phyloP scores from a whole-genome alignment of 2,329 filamentous ascomycete genomes.

The Colletotrichum lupini region DNA sequence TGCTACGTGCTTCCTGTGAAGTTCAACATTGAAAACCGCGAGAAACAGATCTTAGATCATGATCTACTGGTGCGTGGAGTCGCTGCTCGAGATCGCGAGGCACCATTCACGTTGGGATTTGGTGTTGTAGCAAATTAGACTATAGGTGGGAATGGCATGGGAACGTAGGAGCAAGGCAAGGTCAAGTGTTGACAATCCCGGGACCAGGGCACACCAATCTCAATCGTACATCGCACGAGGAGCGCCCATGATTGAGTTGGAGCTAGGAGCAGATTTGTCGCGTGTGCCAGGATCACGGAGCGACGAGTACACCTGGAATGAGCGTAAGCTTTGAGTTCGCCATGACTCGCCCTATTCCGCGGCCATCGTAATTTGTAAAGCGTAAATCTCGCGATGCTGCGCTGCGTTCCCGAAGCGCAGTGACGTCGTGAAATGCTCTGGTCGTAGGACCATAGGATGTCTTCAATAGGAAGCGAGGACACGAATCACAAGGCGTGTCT shows the following conservation, averaged over 20 bases:
- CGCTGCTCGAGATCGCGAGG: not conserved
- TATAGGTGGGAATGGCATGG: too few relatives aligned
- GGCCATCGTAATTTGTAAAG: not conserved
- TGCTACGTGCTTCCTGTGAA: not conserved
- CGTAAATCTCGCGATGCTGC: not conserved
- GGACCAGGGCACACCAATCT: not conserved
- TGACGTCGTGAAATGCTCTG: not conserved
- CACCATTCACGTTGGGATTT: too few relatives aligned
- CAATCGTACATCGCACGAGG: not conserved
- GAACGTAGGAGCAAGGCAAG: not conserved
- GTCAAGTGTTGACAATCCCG: not conserved
- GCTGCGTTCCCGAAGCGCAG: not conserved
- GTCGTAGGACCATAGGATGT: not conserved
- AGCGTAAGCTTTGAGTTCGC: not conserved
- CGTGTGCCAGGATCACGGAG: not conserved
- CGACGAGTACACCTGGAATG: not conserved
- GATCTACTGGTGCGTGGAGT: not conserved
- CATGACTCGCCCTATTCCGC: not conserved
- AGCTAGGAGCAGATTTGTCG: conserved; percentile 6
- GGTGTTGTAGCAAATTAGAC: not conserved
- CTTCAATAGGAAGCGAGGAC: too few relatives aligned
- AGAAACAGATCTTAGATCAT: not conserved
- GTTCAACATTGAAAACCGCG: not conserved
- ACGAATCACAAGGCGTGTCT: not conserved
- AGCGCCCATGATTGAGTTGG: conserved; percentile 2